Evolutionary conservation across 495 filamentous ascomycete genomes (phyloP).

Genomic region (Poronia punctata): DNA sequence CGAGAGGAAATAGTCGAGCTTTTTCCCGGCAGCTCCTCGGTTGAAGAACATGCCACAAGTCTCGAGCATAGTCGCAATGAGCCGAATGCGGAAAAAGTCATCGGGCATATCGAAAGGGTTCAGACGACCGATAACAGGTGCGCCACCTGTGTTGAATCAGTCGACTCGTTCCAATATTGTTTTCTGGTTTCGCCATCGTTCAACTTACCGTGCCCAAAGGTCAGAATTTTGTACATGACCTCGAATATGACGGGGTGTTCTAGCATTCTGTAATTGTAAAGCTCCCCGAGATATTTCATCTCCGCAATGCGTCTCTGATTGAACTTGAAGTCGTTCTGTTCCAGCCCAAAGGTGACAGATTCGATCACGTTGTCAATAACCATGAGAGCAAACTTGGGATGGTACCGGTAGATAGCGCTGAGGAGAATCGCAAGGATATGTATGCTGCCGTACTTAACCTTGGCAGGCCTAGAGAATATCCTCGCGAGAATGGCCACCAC

Average conservation of each 20-base stretch:
- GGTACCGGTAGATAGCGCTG: constrained; percentile 80
- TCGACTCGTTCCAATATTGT: too few relatives aligned
- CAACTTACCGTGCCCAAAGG: constrained; percentile 71
- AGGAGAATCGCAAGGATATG: constrained; percentile 91
- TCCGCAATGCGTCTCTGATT: constrained; percentile 94
- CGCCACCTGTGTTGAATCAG: constrained; percentile 54
- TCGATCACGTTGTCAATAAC: constrained; percentile 89
- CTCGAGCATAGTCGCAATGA: constrained; percentile 84
- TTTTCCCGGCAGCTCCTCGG: constrained; percentile 87
- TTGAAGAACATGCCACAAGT: constrained; percentile 96
- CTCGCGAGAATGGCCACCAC: constrained; percentile 80
- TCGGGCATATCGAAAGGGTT: constrained; percentile 80
- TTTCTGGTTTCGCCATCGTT: background rate
- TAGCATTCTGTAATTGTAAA: constrained; percentile 97
- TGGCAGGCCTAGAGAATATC: constrained; percentile 90
- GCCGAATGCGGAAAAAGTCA: constrained; percentile 89
- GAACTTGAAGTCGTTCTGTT: constrained; percentile 95
- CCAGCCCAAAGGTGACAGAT: constrained; percentile 78
- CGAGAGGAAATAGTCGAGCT: constrained; percentile 94
- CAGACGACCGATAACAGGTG: constrained; percentile 66
- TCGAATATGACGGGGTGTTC: constrained; percentile 96
- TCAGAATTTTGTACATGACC: constrained; percentile 86
- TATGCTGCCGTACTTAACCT: constrained; percentile 96
- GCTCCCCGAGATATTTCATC: constrained; percentile 92
- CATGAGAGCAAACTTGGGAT: constrained; percentile 79